These are phyloP conservation scores for Terfezia boudieri DNA, from an alignment of 495 filamentous ascomycete genomes.

Conservation along the genomic window DNA sequence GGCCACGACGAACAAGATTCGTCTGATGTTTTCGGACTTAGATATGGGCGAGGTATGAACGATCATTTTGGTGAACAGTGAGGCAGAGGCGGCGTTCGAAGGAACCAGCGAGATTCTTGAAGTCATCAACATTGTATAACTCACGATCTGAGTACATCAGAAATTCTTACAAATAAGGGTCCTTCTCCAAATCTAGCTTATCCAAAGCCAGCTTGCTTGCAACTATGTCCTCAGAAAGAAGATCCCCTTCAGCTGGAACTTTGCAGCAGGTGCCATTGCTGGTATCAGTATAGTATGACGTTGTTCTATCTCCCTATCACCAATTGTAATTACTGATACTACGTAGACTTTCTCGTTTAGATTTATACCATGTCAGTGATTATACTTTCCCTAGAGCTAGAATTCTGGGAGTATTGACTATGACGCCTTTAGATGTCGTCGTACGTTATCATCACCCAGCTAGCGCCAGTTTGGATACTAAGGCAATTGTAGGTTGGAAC, in stretches of 20 bases:
- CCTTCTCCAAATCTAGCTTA: conserved; percentile 96
- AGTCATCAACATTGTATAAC: no score
- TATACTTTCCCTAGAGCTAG: no score
- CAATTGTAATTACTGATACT: no score
- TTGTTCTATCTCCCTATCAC: conserved; percentile 1
- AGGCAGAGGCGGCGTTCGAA: conserved; percentile 96
- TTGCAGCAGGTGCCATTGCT: conserved; percentile 39
- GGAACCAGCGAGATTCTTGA: conserved; percentile 96
- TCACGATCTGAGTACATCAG: no score
- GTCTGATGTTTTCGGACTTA: conserved; percentile 98
- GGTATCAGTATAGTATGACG: conserved; percentile 70
- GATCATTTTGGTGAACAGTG: conserved; percentile 99
- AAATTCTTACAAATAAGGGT: conserved; percentile 60
- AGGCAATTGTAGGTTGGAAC: conserved; percentile 64
- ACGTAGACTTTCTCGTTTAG: no score
- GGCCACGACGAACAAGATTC: conserved; percentile 88
- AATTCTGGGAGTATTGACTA: no score
- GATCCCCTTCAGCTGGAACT: conserved; percentile 19
- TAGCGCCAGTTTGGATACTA: no score
- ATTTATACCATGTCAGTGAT: no score
- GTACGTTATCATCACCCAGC: no score
- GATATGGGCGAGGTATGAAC: conserved; percentile 95
- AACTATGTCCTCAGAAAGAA: conserved; percentile 30
- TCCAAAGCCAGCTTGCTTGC: conserved; percentile 95
- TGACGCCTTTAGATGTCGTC: no score